Evolutionary conservation across 441 rosid species (phyloP).

Genomic region (Metrosideros polymorpha): DNA sequence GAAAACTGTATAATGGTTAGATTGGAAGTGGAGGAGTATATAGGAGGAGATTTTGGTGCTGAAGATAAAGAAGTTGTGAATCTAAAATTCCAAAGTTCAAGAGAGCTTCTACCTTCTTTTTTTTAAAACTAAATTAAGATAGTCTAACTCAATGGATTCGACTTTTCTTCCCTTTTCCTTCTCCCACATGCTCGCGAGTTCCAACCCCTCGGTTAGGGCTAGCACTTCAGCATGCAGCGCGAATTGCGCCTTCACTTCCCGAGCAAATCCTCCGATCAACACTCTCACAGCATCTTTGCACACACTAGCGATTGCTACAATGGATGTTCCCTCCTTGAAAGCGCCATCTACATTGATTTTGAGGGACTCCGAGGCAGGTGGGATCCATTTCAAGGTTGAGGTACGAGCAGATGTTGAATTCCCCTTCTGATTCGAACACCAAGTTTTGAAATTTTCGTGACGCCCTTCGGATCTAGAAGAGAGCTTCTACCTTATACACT

Average conservation of each 20-base stretch:
- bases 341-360: background rate
- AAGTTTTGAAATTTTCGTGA: no score
- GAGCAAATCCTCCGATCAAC: background rate
- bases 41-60: no score
- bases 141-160: background rate
- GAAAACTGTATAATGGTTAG: no score
- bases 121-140: background rate
- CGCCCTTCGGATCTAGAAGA: no score
- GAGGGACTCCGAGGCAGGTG: rapidly evolving
- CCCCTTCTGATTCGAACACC: background rate
- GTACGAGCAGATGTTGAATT: background rate
- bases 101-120: no score
- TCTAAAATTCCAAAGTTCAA: no score
- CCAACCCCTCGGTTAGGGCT: background rate
- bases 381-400: background rate
- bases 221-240: background rate
- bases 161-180: background rate
- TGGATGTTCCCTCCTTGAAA: background rate
- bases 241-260: background rate
- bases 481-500: no score
- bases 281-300: background rate
- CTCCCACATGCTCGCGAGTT: background rate
- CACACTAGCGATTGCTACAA: background rate
- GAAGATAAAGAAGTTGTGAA: no score
- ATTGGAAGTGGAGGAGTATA: no score